These are phyloP conservation scores for Diaporthe caulivora DNA, from an alignment of 2,329 filamentous ascomycete species.

Conservation along the genomic window DNA sequence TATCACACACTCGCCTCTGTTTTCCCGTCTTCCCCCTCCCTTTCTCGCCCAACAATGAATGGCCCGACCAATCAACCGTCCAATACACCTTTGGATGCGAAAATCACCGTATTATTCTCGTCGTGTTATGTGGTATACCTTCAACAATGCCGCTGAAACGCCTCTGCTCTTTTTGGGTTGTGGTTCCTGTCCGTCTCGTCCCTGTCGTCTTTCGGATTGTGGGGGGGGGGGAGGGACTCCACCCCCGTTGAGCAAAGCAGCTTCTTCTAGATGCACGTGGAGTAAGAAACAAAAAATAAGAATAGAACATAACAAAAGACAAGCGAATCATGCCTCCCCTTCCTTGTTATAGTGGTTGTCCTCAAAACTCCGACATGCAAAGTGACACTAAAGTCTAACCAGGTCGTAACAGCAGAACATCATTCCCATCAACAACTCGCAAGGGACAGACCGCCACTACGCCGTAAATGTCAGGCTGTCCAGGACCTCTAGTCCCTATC, in stretches of 20 bases:
- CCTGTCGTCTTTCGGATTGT: not conserved
- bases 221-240: too few relatives aligned
- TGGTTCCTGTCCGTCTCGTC: not conserved
- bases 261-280: conserved; percentile 34
- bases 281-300: not conserved
- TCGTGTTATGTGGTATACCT: conserved; percentile 25
- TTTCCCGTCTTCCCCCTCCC: not conserved
- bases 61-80: not conserved
- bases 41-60: not conserved
- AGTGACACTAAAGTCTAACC: not conserved
- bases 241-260: not conserved
- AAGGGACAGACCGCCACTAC: not conserved
- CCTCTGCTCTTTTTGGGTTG: not conserved
- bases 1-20: not conserved
- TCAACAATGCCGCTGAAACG: conserved; percentile 30
- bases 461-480: not conserved
- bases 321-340: not conserved
- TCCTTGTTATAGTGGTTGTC: not conserved
- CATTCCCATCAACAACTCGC: not conserved
- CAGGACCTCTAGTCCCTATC: conserved; percentile 52
- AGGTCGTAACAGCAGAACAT: conserved; percentile 10
- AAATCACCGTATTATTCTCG: conserved; percentile 9
- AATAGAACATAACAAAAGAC: not conserved
- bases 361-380: conserved; percentile 31
- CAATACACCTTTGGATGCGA: conserved; percentile 16